A percentile compares a stretch with the other conserved stretches of the same genome.
phyloP scores from a whole-genome alignment of 495 filamentous ascomycete species.

The Neurospora sublineolata region DNA sequence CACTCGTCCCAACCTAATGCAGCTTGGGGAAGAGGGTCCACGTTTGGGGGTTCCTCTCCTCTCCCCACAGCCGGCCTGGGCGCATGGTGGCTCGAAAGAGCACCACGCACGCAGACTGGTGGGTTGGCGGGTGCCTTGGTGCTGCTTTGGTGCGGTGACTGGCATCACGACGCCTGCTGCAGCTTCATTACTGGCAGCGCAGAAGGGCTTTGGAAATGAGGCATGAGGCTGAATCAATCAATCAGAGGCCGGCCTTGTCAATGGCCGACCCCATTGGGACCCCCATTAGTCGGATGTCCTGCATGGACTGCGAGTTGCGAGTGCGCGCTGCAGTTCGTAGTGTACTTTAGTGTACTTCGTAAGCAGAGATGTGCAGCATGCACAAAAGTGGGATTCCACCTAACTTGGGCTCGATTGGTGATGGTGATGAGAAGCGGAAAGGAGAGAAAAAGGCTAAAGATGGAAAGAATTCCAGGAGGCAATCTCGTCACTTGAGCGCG shows the following conservation, averaged over 20 bases:
- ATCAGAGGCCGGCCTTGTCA: conserved; percentile 6
- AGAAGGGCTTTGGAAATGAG: conserved; percentile 1
- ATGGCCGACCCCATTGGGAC: conserved; percentile 3
- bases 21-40: neutral
- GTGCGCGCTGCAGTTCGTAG: neutral
- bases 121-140: neutral
- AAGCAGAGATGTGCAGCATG: neutral
- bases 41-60: neutral
- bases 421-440: neutral
- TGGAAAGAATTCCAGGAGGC: neutral
- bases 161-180: neutral
- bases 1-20: neutral
- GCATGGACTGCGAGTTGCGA: neutral
- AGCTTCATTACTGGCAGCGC: neutral
- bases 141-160: neutral
- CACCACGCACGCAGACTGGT: neutral
- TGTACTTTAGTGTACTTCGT: neutral
- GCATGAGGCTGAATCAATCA: conserved; percentile 25
- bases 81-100: neutral
- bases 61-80: neutral
- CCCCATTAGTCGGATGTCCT: neutral
- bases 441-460: neutral
- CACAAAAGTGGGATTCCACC: neutral
- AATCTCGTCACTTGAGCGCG: neutral
- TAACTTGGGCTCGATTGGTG: neutral